Evolutionary conservation across 179 eudicot species (phyloP).

Genomic region (Silene coronaria): DNA sequence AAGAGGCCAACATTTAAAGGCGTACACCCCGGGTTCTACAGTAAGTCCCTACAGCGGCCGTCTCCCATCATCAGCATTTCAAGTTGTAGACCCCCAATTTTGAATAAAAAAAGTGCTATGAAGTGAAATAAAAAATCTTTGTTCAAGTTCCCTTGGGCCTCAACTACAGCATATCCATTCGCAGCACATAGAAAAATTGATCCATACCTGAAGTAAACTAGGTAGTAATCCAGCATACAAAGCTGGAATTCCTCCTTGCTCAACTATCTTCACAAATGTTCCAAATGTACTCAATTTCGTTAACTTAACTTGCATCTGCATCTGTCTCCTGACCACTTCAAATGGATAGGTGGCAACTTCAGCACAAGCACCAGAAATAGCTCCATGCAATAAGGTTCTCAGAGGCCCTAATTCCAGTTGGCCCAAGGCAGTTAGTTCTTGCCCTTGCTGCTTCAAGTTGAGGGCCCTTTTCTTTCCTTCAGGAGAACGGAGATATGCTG

Average conservation of each 20-base stretch:
- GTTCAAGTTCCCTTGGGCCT: not conserved
- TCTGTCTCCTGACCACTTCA: constrained; percentile 88
- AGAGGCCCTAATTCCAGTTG: constrained; percentile 76
- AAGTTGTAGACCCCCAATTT: too few relatives aligned
- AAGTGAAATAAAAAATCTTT: not conserved
- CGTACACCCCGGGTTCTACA: too few relatives aligned
- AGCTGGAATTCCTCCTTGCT: constrained; percentile 79
- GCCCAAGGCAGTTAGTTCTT: constrained; percentile 56
- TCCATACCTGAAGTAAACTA: constrained; percentile 77
- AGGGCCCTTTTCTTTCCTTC: constrained; percentile 65
- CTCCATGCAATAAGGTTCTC: constrained; percentile 82
- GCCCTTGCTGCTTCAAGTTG: constrained; percentile 55
- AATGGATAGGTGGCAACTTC: constrained; percentile 97
- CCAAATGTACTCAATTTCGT: constrained; percentile 60
- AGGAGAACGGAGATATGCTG: constrained; percentile 74
- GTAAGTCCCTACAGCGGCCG: too few relatives aligned
- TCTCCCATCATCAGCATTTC: too few relatives aligned
- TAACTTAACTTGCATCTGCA: constrained; percentile 82
- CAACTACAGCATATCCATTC: not conserved
- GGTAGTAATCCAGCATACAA: constrained; percentile 92
- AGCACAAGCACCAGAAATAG: constrained; percentile 92
- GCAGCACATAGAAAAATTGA: not conserved
- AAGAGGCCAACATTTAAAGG: too few relatives aligned
- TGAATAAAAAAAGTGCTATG: too few relatives aligned
- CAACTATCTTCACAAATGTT: constrained; percentile 68